Evolutionary conservation across 495 filamentous ascomycete genomes (phyloP).

Genomic region (Thermothielavioides terrestris): DNA sequence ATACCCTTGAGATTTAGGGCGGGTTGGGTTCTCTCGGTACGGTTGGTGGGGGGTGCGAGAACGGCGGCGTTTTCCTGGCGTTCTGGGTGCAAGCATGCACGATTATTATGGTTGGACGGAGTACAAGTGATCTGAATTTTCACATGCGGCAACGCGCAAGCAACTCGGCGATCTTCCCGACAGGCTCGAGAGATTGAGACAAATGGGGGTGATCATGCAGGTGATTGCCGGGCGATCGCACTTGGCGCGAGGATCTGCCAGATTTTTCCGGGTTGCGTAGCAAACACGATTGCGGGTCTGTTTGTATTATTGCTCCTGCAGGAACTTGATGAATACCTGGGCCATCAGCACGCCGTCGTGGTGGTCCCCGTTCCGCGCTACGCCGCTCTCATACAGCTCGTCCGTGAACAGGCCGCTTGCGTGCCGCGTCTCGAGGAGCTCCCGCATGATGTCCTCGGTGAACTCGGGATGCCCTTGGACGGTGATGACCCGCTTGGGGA

Average conservation of each 20-base stretch:
- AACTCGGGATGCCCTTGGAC: constrained; percentile 94
- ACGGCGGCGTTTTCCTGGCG: too few relatives aligned
- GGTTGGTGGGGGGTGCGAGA: too few relatives aligned
- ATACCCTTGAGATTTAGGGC: not conserved
- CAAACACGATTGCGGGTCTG: not conserved
- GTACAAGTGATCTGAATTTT: not conserved
- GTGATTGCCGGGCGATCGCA: not conserved
- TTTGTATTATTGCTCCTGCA: constrained; percentile 41
- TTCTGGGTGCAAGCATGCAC: too few relatives aligned
- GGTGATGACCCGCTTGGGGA: constrained; percentile 55
- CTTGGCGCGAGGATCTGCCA: not conserved
- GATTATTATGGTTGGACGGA: not conserved
- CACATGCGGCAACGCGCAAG: too few relatives aligned
- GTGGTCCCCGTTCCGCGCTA: constrained; percentile 51
- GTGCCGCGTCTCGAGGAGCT: constrained; percentile 56
- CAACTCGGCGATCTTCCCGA: not conserved
- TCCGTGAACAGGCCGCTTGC: constrained; percentile 56
- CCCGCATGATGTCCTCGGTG: constrained; percentile 59
- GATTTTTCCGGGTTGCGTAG: not conserved
- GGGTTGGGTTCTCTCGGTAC: too few relatives aligned
- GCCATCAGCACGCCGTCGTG: constrained; percentile 72
- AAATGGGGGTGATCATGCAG: not conserved
- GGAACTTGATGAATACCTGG: constrained; percentile 62
- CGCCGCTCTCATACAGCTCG: constrained; percentile 54
- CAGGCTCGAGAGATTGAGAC: not conserved